A percentile compares a stretch with the other conserved stretches of the same genome.
Evolutionary conservation across 2,329 filamentous ascomycete genomes (phyloP).

Genomic region (Aspergillus brasiliensis): DNA sequence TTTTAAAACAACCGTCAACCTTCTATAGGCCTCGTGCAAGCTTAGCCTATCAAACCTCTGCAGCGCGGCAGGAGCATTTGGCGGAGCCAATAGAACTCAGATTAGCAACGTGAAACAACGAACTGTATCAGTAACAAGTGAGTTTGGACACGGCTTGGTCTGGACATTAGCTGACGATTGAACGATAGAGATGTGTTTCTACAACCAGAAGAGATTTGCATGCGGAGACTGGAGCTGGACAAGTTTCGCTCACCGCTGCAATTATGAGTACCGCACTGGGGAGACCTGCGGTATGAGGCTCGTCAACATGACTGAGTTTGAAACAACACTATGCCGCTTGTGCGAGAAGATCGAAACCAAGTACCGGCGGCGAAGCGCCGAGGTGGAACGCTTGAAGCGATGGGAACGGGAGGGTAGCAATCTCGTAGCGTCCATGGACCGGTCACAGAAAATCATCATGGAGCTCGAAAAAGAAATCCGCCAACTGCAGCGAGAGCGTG

Average conservation of each 20-base stretch:
- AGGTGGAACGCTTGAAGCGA: slow-evolving; percentile 71
- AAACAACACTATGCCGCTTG: slow-evolving; percentile 71
- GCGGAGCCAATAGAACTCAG: slow-evolving; percentile 35
- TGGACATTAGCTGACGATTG: slow-evolving; percentile 31
- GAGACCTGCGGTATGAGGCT: slow-evolving; percentile 96
- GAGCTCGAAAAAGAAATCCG: slow-evolving; percentile 70
- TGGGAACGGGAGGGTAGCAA: slow-evolving; percentile 72
- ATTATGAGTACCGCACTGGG: slow-evolving; percentile 90
- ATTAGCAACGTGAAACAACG: slow-evolving; percentile 37
- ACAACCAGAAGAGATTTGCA: slow-evolving; percentile 80
- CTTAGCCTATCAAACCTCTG: slow-evolving; percentile 38
- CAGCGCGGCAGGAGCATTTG: slow-evolving; percentile 27
- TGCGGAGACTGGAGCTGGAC: slow-evolving; percentile 97
- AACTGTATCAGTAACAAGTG: slow-evolving; percentile 33
- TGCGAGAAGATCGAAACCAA: slow-evolving; percentile 92
- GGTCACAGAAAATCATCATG: slow-evolving; percentile 72
- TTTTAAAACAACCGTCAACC: slow-evolving; percentile 20
- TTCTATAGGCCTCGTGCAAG: slow-evolving; percentile 28
- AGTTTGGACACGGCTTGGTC: slow-evolving; percentile 31
- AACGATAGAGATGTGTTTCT: slow-evolving; percentile 80
- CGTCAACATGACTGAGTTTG: slow-evolving; percentile 71
- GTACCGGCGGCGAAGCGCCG: slow-evolving; percentile 71
- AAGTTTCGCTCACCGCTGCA: slow-evolving; percentile 88
- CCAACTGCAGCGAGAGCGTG: slow-evolving; percentile 62
- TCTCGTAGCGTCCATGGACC: slow-evolving; percentile 63